phyloP scores from a whole-genome alignment of 2,329 filamentous ascomycete species.

The Fonsecaea multimorphosa region DNA sequence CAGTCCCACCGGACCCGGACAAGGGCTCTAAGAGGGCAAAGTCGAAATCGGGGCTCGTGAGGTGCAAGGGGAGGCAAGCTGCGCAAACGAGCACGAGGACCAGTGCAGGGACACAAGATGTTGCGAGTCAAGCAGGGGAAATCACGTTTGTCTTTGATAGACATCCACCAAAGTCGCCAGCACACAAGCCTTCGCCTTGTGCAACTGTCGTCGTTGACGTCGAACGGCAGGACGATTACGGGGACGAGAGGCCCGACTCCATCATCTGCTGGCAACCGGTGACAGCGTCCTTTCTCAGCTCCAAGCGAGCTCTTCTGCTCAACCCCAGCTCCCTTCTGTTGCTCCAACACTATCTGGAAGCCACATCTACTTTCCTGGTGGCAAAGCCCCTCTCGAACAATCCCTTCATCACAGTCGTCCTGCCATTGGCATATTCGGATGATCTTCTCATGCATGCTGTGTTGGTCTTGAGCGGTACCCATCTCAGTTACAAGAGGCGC shows the following conservation, averaged over 20 bases:
- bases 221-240: neutral
- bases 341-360: constrained; percentile 26
- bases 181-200: neutral
- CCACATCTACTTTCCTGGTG: constrained; percentile 13
- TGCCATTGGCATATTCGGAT: constrained; percentile 26
- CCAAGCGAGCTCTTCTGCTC: constrained; percentile 13
- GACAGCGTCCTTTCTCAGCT: constrained; percentile 17
- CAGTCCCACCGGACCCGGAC: neutral
- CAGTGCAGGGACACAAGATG: neutral
- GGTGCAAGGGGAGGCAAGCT: neutral
- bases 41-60: neutral
- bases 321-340: constrained; percentile 14
- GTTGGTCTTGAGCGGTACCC: constrained; percentile 26
- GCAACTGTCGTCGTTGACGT: neutral
- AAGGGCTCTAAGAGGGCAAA: neutral
- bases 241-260: constrained; percentile 4
- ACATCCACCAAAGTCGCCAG: neutral
- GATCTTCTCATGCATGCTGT: constrained; percentile 32
- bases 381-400: constrained; percentile 17
- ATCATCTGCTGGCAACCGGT: constrained; percentile 16
- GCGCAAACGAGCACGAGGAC: neutral
- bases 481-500: constrained; percentile 14
- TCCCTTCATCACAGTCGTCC: constrained; percentile 24
- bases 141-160: neutral
- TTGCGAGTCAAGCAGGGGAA: neutral